phyloP scores from a whole-genome alignment of 1,284 basidiomycete species.

The Polyporus tsugae region DNA sequence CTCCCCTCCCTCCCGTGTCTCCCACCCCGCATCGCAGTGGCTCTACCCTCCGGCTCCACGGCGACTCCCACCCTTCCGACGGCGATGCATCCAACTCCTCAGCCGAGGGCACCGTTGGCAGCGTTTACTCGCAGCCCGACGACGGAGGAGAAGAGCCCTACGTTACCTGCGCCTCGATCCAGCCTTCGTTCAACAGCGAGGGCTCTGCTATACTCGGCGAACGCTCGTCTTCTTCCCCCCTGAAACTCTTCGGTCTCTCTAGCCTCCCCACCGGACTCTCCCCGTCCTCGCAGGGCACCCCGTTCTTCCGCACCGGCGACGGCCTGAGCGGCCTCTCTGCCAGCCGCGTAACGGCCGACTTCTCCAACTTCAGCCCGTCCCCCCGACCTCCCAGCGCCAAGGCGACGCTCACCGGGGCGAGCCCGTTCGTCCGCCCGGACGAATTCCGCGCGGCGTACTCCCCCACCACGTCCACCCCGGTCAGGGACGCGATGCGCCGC shows the following conservation, averaged over 20 bases:
- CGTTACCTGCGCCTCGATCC: neutral
- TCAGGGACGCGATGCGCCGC: conserved; percentile 5
- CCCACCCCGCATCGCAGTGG: conserved; percentile 4
- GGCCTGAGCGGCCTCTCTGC: neutral
- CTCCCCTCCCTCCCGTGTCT: neutral
- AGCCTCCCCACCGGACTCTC: neutral
- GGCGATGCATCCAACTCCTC: conserved; percentile 1
- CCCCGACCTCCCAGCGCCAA: neutral
- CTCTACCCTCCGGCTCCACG: neutral
- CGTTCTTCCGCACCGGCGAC: neutral
- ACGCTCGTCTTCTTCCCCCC: neutral
- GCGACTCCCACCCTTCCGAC: neutral
- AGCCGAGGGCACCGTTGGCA: neutral
- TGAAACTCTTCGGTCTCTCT: neutral
- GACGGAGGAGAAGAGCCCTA: neutral
- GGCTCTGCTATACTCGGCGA: neutral
- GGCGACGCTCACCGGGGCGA: neutral
- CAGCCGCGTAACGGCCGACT: neutral
- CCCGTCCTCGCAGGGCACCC: neutral
- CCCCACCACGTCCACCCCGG: conserved; percentile 1
- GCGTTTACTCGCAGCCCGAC: neutral
- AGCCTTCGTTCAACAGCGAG: neutral
- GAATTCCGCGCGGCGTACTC: neutral
- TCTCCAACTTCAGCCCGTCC: neutral
- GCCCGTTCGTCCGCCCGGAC: neutral